These are phyloP conservation scores for Herpetomonas muscarum DNA, from an alignment of 208 protist species.

Conservation along the genomic window DNA sequence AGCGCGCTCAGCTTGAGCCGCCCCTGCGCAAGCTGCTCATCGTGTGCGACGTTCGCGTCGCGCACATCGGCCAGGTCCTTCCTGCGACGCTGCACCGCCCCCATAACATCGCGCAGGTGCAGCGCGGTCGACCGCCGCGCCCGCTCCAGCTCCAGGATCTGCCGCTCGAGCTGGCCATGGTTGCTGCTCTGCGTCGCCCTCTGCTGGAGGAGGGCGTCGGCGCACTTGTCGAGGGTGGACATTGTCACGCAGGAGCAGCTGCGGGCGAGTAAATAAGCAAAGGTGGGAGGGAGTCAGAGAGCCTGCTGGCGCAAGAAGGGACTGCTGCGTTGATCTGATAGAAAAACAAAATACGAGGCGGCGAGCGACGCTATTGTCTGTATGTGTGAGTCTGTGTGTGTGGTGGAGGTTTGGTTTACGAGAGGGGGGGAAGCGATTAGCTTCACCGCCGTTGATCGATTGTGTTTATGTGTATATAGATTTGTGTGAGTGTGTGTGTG, in stretches of 20 bases:
- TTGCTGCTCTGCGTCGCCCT: constrained; percentile 61
- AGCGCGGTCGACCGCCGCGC: constrained; percentile 31
- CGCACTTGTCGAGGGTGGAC: constrained; percentile 60
- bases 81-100: constrained; percentile 46
- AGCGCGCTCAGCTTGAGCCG: constrained; percentile 47
- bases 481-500: too few species aligned
- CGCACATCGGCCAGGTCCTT: constrained; percentile 49
- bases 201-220: constrained; percentile 73
- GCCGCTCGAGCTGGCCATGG: constrained; percentile 58
- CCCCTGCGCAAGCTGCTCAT: constrained; percentile 47
- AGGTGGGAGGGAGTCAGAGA: constrained; percentile 3
- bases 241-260: constrained; percentile 7
- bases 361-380: too few species aligned
- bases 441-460: too few species aligned
- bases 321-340: too few species aligned
- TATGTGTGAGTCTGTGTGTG: too few species aligned
- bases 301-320: too few species aligned
- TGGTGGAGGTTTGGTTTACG: too few species aligned
- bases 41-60: constrained; percentile 29
- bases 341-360: background rate
- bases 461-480: too few species aligned
- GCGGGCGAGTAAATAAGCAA: constrained; percentile 5
- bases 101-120: constrained; percentile 43
- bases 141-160: constrained; percentile 56
- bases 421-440: too few species aligned